phyloP scores from a whole-genome alignment of 257 asterid genomes.

The Fraxinus americana region DNA sequence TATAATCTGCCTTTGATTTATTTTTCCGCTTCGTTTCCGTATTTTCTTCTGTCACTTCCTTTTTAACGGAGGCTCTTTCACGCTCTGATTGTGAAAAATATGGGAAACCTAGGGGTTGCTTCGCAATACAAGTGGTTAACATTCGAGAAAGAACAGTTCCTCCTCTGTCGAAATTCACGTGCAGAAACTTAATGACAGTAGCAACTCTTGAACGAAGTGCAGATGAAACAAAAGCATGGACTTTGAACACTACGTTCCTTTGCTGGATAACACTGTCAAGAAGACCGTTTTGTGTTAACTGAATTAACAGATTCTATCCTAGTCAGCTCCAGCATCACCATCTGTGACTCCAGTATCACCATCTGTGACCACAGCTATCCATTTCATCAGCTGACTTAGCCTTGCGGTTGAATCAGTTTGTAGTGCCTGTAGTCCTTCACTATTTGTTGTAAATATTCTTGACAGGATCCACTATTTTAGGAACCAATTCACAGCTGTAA shows the following conservation, averaged over 20 bases:
- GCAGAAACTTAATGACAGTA: not conserved
- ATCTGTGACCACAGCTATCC: too few species aligned
- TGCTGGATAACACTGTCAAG: not conserved
- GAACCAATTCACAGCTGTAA: too few species aligned
- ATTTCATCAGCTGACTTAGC: too few species aligned
- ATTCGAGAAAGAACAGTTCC: slow-evolving; percentile 5
- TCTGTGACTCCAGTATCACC: too few species aligned
- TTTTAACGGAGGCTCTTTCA: not conserved
- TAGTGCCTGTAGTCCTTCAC: too few species aligned
- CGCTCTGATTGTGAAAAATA: not conserved
- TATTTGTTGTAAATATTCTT: too few species aligned
- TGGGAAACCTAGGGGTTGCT: not conserved
- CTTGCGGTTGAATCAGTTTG: too few species aligned
- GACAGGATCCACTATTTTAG: too few species aligned
- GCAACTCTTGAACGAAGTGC: not conserved
- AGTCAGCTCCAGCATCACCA: too few species aligned
- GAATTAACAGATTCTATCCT: too few species aligned
- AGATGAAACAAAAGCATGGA: not conserved
- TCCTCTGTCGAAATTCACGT: not conserved
- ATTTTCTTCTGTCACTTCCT: not conserved
- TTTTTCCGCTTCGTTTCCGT: too few species aligned
- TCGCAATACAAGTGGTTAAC: not conserved
- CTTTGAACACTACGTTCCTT: not conserved
- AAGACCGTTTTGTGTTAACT: not conserved
- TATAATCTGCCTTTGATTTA: too few species aligned